phyloP scores from a whole-genome alignment of 1,139 yeast species.

The Starmera stellimalicola region DNA sequence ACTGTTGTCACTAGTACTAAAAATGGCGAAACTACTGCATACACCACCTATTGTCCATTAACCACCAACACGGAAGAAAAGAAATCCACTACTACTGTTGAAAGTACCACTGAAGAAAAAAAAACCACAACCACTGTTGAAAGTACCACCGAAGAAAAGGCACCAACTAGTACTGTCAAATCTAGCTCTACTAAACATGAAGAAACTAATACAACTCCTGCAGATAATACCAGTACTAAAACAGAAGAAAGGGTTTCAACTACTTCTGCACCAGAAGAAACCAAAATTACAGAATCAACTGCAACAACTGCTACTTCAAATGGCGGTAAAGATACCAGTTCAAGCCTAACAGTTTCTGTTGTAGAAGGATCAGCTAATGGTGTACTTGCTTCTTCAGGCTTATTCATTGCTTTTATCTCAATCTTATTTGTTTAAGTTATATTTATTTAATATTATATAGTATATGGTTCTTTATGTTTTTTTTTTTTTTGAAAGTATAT shows the following conservation, averaged over 20 bases:
- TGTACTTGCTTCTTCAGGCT: background rate
- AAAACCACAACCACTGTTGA: too few relatives aligned
- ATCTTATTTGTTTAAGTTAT: background rate
- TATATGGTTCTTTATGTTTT: too few relatives aligned
- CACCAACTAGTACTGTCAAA: too few relatives aligned
- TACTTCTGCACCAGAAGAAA: background rate
- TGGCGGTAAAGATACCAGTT: background rate
- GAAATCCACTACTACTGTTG: too few relatives aligned
- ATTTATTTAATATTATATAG: too few relatives aligned
- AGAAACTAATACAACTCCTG: too few relatives aligned
- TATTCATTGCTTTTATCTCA: background rate
- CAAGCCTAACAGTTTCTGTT: background rate
- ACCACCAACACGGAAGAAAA: too few relatives aligned
- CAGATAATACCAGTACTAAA: background rate
- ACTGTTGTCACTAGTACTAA: background rate
- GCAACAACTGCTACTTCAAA: background rate
- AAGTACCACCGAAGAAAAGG: too few relatives aligned
- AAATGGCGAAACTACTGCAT: background rate
- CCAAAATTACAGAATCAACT: background rate
- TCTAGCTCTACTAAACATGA: too few relatives aligned
- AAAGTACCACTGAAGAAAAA: too few relatives aligned
- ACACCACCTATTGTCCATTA: slow-evolving; percentile 1
- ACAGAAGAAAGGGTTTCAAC: background rate
- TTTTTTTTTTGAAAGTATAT: too few relatives aligned
- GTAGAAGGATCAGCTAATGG: background rate